Conservation (phyloP, 2,329 filamentous ascomycete species). For the Fusarium coicis region DNA sequence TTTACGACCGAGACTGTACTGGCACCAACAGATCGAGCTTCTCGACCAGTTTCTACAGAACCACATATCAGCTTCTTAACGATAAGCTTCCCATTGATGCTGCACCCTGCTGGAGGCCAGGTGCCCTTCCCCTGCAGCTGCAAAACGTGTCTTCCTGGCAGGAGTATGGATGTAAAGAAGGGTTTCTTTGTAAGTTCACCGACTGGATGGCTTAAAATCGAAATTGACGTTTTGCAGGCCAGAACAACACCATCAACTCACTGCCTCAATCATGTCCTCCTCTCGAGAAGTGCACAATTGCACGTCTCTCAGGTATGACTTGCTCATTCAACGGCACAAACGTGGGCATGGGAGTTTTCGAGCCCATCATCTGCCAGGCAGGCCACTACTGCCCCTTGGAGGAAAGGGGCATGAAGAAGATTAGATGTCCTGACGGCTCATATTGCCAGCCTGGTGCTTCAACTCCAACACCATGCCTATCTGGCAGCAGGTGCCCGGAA, state of each 20-base stretch:
- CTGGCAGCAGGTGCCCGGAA: conserved; percentile 58
- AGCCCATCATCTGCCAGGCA: conserved; percentile 61
- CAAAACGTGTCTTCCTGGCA: conserved; percentile 52
- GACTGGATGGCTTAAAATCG: not conserved
- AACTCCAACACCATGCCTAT: conserved; percentile 58
- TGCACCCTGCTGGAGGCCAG: conserved; percentile 53
- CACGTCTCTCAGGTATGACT: conserved; percentile 49
- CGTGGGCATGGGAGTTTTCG: conserved; percentile 58
- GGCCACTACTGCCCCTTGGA: conserved; percentile 60
- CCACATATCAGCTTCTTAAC: conserved; percentile 38
- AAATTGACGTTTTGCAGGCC: conserved; percentile 43
- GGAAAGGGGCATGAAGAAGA: conserved; percentile 50
- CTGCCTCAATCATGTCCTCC: conserved; percentile 58
- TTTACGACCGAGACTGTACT: conserved; percentile 55
- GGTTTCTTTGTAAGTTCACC: conserved; percentile 55
- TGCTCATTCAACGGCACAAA: conserved; percentile 50
- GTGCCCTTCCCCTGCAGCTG: conserved; percentile 54
- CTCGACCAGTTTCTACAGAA: conserved; percentile 54
- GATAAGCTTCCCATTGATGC: conserved; percentile 50
- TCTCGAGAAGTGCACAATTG: conserved; percentile 50
- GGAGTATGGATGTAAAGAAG: conserved; percentile 51
- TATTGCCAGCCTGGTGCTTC: conserved; percentile 64
- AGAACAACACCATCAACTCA: conserved; percentile 59
- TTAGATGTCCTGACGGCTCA: conserved; percentile 57
- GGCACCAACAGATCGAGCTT: conserved; percentile 54